Conservation (phyloP, 495 filamentous ascomycete species). For the Penicillium riverlandense region DNA sequence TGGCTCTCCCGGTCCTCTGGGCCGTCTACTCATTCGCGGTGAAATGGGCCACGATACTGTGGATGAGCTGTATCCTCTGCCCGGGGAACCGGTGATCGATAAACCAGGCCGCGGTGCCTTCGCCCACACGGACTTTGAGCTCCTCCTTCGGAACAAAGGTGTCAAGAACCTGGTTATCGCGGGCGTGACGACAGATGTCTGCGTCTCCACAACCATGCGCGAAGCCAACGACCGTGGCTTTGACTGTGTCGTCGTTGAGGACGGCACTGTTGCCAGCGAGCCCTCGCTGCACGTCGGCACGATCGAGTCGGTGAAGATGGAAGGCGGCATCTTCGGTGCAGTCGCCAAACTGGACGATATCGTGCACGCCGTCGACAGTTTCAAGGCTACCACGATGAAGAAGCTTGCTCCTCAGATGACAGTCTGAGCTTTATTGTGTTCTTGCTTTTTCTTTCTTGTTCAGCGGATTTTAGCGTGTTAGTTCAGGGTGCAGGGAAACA, state of each 20-base stretch:
- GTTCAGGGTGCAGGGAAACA: slow-evolving; percentile 3
- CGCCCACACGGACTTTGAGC: slow-evolving; percentile 55
- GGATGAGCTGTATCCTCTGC: slow-evolving; percentile 48
- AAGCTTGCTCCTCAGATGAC: slow-evolving; percentile 38
- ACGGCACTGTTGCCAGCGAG: slow-evolving; percentile 46
- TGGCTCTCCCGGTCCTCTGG: slow-evolving; percentile 54
- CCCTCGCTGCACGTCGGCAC: slow-evolving; percentile 41
- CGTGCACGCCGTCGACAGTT: slow-evolving; percentile 38
- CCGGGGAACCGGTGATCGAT: slow-evolving; percentile 55
- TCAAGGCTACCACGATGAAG: slow-evolving; percentile 37
- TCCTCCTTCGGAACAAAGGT: slow-evolving; percentile 51
- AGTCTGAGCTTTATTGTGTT: slow-evolving; percentile 5
- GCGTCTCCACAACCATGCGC: slow-evolving; percentile 60
- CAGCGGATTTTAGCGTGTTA: slow-evolving; percentile 6
- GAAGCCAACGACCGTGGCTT: slow-evolving; percentile 71
- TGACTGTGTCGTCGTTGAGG: slow-evolving; percentile 54
- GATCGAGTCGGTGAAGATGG: slow-evolving; percentile 46
- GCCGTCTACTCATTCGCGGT: slow-evolving; percentile 56
- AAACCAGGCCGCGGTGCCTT: slow-evolving; percentile 66
- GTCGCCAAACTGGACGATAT: slow-evolving; percentile 43
- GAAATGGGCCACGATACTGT: slow-evolving; percentile 58
- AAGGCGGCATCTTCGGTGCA: slow-evolving; percentile 54
- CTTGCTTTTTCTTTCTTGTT: too few relatives aligned
- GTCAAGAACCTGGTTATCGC: slow-evolving; percentile 60
- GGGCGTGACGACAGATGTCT: slow-evolving; percentile 66